Evolutionary conservation across 176 grass and related monocot genomes (phyloP).

Genomic region (Triticum monococcum): DNA sequence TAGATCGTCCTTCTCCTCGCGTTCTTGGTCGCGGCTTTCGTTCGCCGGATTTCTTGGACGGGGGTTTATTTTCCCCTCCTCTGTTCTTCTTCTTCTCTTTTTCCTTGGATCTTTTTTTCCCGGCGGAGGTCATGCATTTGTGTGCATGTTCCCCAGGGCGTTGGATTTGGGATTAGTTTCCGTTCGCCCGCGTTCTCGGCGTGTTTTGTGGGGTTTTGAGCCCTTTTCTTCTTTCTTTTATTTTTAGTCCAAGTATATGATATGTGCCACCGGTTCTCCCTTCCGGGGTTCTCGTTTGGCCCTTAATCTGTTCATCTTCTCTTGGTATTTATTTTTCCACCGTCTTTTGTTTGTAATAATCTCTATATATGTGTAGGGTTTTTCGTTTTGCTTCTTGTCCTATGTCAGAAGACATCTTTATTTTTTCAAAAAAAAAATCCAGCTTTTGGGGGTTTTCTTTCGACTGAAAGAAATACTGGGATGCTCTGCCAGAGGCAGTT

Average conservation of each 20-base stretch:
- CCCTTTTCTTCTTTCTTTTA: neutral
- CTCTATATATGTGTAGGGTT: neutral
- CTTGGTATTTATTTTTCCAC: neutral
- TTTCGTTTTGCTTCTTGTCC: neutral
- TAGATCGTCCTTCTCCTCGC: neutral
- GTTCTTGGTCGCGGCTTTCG: neutral
- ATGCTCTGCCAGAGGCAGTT: no score
- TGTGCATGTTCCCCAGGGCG: neutral
- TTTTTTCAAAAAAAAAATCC: neutral
- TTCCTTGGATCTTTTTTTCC: neutral
- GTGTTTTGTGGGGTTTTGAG: neutral
- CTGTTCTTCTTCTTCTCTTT: neutral
- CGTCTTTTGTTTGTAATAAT: neutral
- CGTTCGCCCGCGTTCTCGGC: neutral
- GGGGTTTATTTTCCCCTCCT: neutral
- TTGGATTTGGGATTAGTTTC: neutral
- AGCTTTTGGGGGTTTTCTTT: neutral
- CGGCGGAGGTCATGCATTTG: slow-evolving; percentile 21
- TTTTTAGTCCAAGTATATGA: neutral
- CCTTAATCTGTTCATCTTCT: neutral
- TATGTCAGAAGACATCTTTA: neutral
- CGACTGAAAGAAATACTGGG: neutral
- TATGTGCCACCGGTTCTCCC: neutral
- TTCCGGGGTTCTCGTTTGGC: neutral
- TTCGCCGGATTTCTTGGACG: neutral